Evolutionary conservation across 768 basidiomycete species (phyloP).

Genomic region (Lactarius sanguifluus): DNA sequence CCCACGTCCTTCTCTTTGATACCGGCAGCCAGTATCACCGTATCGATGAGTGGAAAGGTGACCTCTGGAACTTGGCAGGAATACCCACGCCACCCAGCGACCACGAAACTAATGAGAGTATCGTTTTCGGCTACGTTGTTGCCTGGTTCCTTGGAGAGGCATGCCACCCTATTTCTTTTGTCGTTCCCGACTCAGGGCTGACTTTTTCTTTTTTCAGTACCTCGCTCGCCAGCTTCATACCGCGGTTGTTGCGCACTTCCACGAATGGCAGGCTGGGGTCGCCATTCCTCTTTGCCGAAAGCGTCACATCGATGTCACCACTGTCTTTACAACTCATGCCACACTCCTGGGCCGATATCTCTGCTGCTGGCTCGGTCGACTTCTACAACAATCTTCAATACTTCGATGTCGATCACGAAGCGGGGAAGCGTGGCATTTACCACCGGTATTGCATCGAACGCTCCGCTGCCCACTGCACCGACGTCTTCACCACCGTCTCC

Average conservation of each 20-base stretch:
- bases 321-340: constrained; percentile 98
- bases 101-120: constrained; percentile 97
- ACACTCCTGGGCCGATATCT: constrained; percentile 98
- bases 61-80: constrained; percentile 97
- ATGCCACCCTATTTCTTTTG: constrained; percentile 33
- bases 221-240: constrained; percentile 75
- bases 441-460: constrained; percentile 98
- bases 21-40: constrained; percentile 83
- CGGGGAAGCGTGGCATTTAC: constrained; percentile 98
- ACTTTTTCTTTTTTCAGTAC: constrained; percentile 50
- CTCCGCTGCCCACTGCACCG: constrained; percentile 89
- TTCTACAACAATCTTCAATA: constrained; percentile 99
- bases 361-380: constrained; percentile 95
- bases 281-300: constrained; percentile 94
- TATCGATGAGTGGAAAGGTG: constrained; percentile 98
- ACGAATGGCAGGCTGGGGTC: constrained; percentile 99
- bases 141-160: constrained; percentile 99
- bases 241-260: constrained; percentile 96
- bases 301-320: constrained; percentile 96
- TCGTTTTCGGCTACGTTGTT: constrained; percentile 95
- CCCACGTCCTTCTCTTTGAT: constrained; percentile 94
- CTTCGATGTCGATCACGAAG: constrained; percentile 99
- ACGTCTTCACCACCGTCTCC: constrained; percentile 97
- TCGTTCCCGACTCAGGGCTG: constrained; percentile 6
- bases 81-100: constrained; percentile 97